Base-by-base conservation (phyloP, 2,329 filamentous ascomycete genomes). In the Juglanconis oblonga region DNA sequence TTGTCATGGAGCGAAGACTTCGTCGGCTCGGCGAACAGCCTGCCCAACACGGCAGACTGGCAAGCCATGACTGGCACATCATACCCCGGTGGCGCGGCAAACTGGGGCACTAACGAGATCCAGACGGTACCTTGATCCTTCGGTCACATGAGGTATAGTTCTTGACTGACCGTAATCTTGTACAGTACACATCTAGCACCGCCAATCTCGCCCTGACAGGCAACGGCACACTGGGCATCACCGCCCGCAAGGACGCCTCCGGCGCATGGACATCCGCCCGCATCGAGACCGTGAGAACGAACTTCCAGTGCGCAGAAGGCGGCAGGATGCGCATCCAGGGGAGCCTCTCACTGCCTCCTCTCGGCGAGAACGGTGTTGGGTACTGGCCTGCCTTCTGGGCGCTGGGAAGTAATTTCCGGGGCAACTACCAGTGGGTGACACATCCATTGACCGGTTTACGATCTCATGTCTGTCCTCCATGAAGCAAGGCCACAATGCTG, bases 1-100 rank as follows among this genome's bases (percentile, higher is more conserved):
- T 58, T 68, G 11, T 67, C 66, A 13, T 67, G 66, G 65, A 63
- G 60, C 49, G 75, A 76, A 52, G 73, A 75, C 67, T 76, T 76
- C 45, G 67, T 48, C 36, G 57, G 50, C 42, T 53, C 56, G 17
- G 56, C 56, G 9, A 58, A 58, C 50, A 58, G 56, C 38, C 50
- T 58, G 2, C 56, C 56, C 17, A 58, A 54, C 35, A 58, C 57
- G n/a, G 50, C 33, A 1, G 38, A 58, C 42, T 58, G 57, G 57
- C 31, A 31, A 24, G 44, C 52, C 24, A 10, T 45, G 17, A 58
- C 57, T 1, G 57, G 57, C 0, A 53, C 50, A 4, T 58, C 56
- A 4, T 58, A 58, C 35, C 57, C 57, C 11, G 57, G 57, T 29
- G 57, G 57, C 33, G 57, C 57, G 10, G 13, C 57, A 11, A 54